Evolutionary conservation across 345 rosid species (phyloP).

Genomic region (Psidium guajava): DNA sequence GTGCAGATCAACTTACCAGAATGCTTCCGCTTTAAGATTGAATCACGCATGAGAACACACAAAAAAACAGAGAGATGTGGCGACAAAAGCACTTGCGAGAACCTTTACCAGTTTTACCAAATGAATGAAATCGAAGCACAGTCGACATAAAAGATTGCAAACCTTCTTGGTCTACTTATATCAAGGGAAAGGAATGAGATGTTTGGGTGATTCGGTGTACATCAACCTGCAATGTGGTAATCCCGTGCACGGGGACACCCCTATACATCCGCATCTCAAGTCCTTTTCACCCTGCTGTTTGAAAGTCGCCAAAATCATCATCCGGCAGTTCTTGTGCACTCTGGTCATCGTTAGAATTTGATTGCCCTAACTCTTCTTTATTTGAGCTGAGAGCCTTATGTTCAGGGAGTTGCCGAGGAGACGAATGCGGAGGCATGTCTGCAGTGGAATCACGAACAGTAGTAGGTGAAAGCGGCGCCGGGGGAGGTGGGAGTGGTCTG

Average conservation of each 20-base stretch:
- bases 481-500: constrained; percentile 84
- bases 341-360: constrained; percentile 9
- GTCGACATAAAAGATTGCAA: background rate
- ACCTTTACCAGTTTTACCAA: background rate
- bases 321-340: constrained; percentile 42
- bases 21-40: background rate
- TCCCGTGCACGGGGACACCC: background rate
- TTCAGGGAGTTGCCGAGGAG: constrained; percentile 15
- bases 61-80: background rate
- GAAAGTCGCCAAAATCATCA: constrained; percentile 97
- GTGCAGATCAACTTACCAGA: background rate
- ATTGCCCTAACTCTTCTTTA: constrained; percentile 22
- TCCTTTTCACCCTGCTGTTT: constrained; percentile 53
- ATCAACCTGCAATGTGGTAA: background rate
- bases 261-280: background rate
- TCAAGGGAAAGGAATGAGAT: background rate
- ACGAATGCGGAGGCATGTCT: constrained; percentile 16
- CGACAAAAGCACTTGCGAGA: background rate
- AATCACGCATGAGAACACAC: background rate
- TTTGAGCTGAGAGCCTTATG: constrained; percentile 6
- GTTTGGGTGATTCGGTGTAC: background rate
- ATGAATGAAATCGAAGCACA: background rate
- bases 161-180: background rate
- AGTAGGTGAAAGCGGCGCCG: constrained; percentile 44
- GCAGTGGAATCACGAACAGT: constrained; percentile 26